These are phyloP conservation scores for Trametes punicea DNA, from an alignment of 768 basidiomycete genomes.

Conservation along the genomic window DNA sequence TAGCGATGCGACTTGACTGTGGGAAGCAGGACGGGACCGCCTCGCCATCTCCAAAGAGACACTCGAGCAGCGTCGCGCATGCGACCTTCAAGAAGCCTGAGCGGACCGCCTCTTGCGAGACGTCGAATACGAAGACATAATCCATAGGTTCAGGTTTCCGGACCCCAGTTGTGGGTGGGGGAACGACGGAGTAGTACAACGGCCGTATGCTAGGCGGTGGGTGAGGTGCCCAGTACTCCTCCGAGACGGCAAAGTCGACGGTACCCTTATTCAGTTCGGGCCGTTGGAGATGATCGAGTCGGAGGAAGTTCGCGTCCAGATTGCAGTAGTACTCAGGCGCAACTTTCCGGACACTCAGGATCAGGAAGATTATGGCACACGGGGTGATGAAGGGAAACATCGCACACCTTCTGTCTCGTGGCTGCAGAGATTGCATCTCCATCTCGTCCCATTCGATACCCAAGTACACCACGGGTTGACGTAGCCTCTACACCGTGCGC, in stretches of 20 bases:
- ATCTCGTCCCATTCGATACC: slow-evolving; percentile 75
- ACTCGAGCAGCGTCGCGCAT: slow-evolving; percentile 56
- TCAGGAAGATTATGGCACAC: background rate
- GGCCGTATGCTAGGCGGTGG: slow-evolving; percentile 52
- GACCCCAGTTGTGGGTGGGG: slow-evolving; percentile 39
- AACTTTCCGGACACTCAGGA: slow-evolving; percentile 44
- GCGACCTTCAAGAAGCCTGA: slow-evolving; percentile 69
- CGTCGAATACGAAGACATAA: slow-evolving; percentile 86
- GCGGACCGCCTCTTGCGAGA: slow-evolving; percentile 61
- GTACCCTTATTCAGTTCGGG: slow-evolving; percentile 91
- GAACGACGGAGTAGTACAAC: slow-evolving; percentile 51
- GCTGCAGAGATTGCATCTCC: slow-evolving; percentile 90
- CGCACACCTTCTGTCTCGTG: slow-evolving; percentile 79
- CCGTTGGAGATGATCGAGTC: slow-evolving; percentile 76
- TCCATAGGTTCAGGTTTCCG: slow-evolving; percentile 64
- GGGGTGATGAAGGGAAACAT: slow-evolving; percentile 7
- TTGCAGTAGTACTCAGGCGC: slow-evolving; percentile 79
- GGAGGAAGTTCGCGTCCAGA: slow-evolving; percentile 70
- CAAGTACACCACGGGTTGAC: slow-evolving; percentile 93
- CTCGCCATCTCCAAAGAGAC: slow-evolving; percentile 62
- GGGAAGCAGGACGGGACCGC: slow-evolving; percentile 51
- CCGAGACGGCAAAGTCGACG: slow-evolving; percentile 76
- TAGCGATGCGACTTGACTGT: slow-evolving; percentile 54
- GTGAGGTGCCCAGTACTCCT: slow-evolving; percentile 83
- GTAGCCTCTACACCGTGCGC: slow-evolving; percentile 81